Evolutionary conservation across 2,329 filamentous ascomycete genomes (phyloP), one percentile per base, ranked within the genome.

Genomic region (Achaetomium macrosporum): DNA sequence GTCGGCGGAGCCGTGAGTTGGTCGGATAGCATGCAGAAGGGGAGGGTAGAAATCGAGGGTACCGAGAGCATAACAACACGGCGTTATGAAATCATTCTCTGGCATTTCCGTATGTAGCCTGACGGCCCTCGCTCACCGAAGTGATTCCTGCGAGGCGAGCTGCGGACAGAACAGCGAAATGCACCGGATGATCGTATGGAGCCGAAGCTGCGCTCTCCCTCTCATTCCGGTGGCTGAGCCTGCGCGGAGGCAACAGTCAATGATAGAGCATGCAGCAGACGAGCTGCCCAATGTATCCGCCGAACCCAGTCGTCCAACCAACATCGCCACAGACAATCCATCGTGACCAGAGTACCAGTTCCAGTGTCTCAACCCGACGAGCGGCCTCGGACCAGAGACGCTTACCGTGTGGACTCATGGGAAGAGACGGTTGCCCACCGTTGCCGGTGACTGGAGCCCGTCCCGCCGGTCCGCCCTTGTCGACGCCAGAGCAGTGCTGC

Each of bases 371-470:
- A 71, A 69, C 78, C 83, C 81, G 85, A 90, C 85, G 86, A 88
- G 87, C 78, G 85, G 74, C 81, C 79, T 82, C 83, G 69, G 75
- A 57, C 73, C 72, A 78, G 80, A 85, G 80, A 80, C 73, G 87
- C 85, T 89, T 86, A 85, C 80, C 85, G 68, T 73, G 78, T 75
- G 66, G 79, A 82, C 86, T 88, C 86, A 89, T 89, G 82, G 84
- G 76, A 75, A 73, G 73, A 71, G 69, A 73, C 77, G 75, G 77
- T 83, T 73, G 71, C 76, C 69, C 76, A 75, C 70, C 70, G 62
- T 59, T 60, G 57, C 17, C 54, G 68, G 74, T 76, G 78, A 78
- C 81, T 84, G 79, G 79, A 79, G 71, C 73, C 71, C 72, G 67
- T 68, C 67, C 67, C 62, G 65, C 73, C 73, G 67, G 73, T 83